Conservation (phyloP, 2,329 filamentous ascomycete genomes). For the Cordyceps sp. region DNA sequence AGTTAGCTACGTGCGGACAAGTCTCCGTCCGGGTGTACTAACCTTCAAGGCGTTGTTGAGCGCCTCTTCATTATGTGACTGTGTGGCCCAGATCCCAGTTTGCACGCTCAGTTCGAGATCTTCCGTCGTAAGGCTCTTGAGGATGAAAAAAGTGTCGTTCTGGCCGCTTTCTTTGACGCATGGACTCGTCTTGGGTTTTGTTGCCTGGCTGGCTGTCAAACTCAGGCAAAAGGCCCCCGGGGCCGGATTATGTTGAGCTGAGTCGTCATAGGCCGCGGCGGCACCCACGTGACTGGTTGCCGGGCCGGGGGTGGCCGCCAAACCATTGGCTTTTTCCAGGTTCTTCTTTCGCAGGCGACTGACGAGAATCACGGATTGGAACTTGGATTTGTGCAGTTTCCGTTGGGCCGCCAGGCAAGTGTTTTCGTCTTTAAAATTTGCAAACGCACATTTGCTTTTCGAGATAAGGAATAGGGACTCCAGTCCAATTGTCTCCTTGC, state of each 20-base stretch:
- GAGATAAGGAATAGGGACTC: constrained; percentile 89
- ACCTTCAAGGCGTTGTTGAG: constrained; percentile 76
- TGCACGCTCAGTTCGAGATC: constrained; percentile 79
- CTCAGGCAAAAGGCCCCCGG: background rate
- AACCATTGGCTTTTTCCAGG: constrained; percentile 25
- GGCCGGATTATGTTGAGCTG: constrained; percentile 3
- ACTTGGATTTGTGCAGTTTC: constrained; percentile 79
- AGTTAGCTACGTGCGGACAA: constrained; percentile 2
- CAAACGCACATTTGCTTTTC: constrained; percentile 94
- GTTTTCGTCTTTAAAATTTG: constrained; percentile 75
- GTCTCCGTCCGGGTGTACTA: constrained; percentile 11
- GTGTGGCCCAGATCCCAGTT: constrained; percentile 85
- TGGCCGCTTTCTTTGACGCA: background rate
- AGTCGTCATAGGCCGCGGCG: constrained; percentile 4
- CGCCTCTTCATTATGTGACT: constrained; percentile 76
- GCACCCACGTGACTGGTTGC: constrained; percentile 20
- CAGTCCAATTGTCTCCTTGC: constrained; percentile 58
- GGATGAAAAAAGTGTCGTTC: constrained; percentile 52
- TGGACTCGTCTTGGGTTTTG: background rate
- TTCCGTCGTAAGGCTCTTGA: constrained; percentile 84
- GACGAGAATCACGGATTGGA: constrained; percentile 71
- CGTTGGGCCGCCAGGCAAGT: constrained; percentile 63
- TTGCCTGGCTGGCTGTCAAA: constrained; percentile 2
- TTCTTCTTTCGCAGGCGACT: constrained; percentile 56
- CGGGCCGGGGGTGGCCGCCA: constrained; percentile 38